Evolutionary conservation across 768 basidiomycete species (phyloP).

Genomic region (Pleurotus ostreatus): DNA sequence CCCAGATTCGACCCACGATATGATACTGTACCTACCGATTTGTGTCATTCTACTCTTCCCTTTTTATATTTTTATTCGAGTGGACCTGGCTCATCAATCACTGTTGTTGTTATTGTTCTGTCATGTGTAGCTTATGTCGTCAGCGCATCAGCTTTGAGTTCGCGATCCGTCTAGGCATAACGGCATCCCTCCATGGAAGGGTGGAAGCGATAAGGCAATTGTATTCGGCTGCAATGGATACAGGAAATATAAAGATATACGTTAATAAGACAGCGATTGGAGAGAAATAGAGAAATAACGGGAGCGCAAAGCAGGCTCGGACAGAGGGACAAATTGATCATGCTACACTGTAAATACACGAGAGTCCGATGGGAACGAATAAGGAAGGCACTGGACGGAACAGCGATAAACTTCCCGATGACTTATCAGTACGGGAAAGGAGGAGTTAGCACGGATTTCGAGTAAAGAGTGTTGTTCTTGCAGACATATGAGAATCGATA

Average conservation of each 20-base stretch:
- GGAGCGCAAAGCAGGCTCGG: neutral
- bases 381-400: too few relatives aligned
- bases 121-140: neutral
- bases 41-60: neutral
- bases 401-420: too few relatives aligned
- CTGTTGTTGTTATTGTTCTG: neutral
- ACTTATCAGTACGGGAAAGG: too few relatives aligned
- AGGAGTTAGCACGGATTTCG: too few relatives aligned
- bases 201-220: too few relatives aligned
- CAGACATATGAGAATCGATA: too few relatives aligned
- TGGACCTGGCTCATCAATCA: neutral
- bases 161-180: neutral
- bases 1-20: too few relatives aligned
- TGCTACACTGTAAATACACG: neutral
- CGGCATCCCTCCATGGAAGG: neutral
- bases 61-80: neutral
- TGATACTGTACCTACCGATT: neutral
- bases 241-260: neutral
- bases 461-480: too few relatives aligned
- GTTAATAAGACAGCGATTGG: neutral
- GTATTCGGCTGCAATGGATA: neutral
- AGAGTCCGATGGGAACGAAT: neutral
- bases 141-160: neutral
- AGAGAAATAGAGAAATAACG: neutral
- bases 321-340: neutral